A percentile compares a stretch with the other conserved stretches of the same genome.
Conservation (phyloP, 2,329 filamentous ascomycete genomes). For the Fonsecaea nubica region DNA sequence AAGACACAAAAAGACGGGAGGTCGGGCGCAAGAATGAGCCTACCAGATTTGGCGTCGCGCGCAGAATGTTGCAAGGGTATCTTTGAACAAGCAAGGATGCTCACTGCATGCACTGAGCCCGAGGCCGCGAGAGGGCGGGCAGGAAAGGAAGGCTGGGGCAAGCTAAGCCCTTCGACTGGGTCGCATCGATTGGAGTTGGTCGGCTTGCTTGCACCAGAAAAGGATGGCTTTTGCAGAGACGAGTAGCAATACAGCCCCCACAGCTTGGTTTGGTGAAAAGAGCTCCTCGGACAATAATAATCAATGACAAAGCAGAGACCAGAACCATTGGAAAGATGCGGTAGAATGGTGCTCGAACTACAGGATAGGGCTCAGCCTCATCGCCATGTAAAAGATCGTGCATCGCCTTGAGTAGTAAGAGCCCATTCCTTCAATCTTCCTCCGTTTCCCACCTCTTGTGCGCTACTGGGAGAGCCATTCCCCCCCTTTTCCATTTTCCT, state of each 20-base stretch:
- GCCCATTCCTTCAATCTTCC: not conserved
- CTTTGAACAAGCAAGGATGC: constrained; percentile 14
- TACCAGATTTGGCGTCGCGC: not conserved
- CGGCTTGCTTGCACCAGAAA: not conserved
- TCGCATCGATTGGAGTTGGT: not conserved
- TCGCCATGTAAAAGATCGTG: not conserved
- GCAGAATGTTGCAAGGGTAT: not conserved
- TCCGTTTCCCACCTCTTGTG: not conserved
- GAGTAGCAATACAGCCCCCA: constrained; percentile 5
- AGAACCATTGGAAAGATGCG: not conserved
- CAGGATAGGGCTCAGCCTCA: constrained; percentile 10
- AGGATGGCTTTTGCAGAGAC: not conserved
- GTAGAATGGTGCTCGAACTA: not conserved
- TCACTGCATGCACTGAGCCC: constrained; percentile 20
- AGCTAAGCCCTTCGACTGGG: not conserved
- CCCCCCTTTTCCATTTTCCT: not conserved
- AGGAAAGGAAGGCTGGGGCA: not conserved
- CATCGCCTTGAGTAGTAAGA: not conserved
- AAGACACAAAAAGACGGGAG: constrained; percentile 3
- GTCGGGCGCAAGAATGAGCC: constrained; percentile 13
- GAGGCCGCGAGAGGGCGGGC: not conserved
- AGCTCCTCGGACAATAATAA: not conserved
- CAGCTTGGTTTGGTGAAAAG: not conserved
- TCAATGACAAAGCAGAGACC: constrained; percentile 1
- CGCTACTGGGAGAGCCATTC: not conserved